Conservation (phyloP, 2,329 filamentous ascomycete species). For the Didymellaceae sp. region DNA sequence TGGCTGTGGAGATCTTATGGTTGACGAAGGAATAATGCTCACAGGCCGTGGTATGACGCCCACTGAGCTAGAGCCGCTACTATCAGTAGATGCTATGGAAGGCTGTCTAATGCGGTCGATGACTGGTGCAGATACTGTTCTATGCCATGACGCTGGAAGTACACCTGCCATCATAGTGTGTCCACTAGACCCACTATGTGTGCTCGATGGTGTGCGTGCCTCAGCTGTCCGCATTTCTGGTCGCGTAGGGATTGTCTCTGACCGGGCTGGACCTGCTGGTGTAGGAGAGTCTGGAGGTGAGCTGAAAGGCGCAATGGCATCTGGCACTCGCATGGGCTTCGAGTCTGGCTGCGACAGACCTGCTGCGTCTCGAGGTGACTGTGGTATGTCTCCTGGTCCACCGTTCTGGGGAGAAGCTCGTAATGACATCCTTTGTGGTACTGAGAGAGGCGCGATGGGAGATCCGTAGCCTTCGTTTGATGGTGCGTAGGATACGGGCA, state of each 20-base stretch:
- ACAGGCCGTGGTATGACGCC: constrained; percentile 21
- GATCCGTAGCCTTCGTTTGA: constrained; percentile 10
- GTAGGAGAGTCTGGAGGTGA: constrained; percentile 5
- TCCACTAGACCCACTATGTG: constrained; percentile 11
- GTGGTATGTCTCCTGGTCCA: not conserved
- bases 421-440: constrained; percentile 15
- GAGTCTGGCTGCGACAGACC: not conserved
- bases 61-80: constrained; percentile 21
- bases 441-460: constrained; percentile 24
- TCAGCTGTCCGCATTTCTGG: not conserved
- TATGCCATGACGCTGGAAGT: constrained; percentile 2
- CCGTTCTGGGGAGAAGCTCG: not conserved
- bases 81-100: constrained; percentile 28
- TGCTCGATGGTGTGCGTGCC: constrained; percentile 4
- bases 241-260: not conserved
- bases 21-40: constrained; percentile 23
- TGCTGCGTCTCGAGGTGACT: not conserved
- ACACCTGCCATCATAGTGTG: constrained; percentile 10
- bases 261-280: constrained; percentile 1
- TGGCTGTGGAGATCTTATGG: constrained; percentile 25
- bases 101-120: constrained; percentile 14
- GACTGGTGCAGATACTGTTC: constrained; percentile 8
- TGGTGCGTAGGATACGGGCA: constrained; percentile 8
- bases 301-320: constrained; percentile 9
- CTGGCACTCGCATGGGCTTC: not conserved